Percentiles rank a stretch among this genome's conserved stretches.
These are phyloP conservation scores for Nematocida ausubeli DNA, from an alignment of 371 early-diverging fungal genomes.

Conservation along the genomic window DNA sequence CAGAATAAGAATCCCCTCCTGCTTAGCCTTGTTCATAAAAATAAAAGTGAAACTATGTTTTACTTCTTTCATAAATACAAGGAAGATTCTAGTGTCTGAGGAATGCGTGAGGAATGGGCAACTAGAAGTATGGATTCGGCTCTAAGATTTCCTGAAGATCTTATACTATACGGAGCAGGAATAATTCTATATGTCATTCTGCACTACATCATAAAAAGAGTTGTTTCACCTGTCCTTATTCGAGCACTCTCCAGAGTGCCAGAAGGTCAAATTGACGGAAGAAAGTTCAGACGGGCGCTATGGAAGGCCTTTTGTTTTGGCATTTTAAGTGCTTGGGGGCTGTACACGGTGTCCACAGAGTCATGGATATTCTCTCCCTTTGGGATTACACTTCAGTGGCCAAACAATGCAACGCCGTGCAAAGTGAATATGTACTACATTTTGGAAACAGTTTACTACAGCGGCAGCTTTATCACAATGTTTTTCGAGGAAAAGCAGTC, in stretches of 20 bases:
- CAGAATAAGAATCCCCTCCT: slow-evolving; percentile 28
- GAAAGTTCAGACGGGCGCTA: slow-evolving; percentile 55
- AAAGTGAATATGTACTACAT: slow-evolving; percentile 56
- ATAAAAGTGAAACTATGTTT: slow-evolving; percentile 50
- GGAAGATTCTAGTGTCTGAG: too few relatives aligned
- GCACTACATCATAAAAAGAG: slow-evolving; percentile 12
- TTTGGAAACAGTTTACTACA: slow-evolving; percentile 61
- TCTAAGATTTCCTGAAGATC: slow-evolving; percentile 19
- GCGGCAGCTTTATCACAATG: slow-evolving; percentile 55
- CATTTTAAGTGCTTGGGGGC: slow-evolving; percentile 39
- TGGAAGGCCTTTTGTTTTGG: slow-evolving; percentile 58
- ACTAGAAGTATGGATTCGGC: slow-evolving; percentile 18
- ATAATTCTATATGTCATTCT: slow-evolving; percentile 4
- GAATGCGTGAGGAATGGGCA: slow-evolving; percentile 47
- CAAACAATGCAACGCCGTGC: slow-evolving; percentile 33
- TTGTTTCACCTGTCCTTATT: background rate
- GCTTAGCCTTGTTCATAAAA: slow-evolving; percentile 42
- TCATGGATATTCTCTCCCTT: slow-evolving; percentile 49
- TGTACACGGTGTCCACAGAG: slow-evolving; percentile 41
- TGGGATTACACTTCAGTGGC: slow-evolving; percentile 47
- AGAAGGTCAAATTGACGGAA: slow-evolving; percentile 8
- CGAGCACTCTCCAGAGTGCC: slow-evolving; percentile 5
- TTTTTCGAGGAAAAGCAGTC: slow-evolving; percentile 57
- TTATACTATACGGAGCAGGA: slow-evolving; percentile 9
- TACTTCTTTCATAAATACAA: background rate